A percentile compares a stretch with the other conserved stretches of the same genome.
Evolutionary conservation across 108 stramenopile species (phyloP).

Genomic region (Skeletonema grethae): DNA sequence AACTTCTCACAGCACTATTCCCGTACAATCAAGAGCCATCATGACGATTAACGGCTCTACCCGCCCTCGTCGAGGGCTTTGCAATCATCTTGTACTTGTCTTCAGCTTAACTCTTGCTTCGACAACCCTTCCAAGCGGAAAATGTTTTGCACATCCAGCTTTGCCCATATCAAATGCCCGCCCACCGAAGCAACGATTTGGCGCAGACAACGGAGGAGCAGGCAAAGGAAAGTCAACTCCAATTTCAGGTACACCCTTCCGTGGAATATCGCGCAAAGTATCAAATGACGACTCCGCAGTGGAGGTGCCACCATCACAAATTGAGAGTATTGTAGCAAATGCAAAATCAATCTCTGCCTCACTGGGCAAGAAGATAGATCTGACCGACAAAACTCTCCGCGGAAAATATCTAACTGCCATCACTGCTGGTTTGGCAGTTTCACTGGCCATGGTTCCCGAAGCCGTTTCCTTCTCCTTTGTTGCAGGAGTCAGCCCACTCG

Average conservation of each 20-base stretch:
- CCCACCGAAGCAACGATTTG: conserved; percentile 8
- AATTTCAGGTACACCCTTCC: conserved; percentile 16
- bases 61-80: not conserved
- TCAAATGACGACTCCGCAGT: not conserved
- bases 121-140: not conserved
- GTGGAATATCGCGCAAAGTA: not conserved
- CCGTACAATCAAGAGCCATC: too few relatives aligned
- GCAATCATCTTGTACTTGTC: not conserved
- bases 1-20: too few relatives aligned
- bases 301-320: conserved; percentile 37
- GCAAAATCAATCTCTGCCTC: conserved; percentile 37
- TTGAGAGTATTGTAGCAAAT: conserved; percentile 49
- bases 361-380: conserved; percentile 15
- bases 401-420: conserved; percentile 32
- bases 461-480: conserved; percentile 75
- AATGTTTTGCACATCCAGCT: conserved; percentile 21
- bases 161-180: conserved; percentile 20
- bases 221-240: conserved; percentile 13
- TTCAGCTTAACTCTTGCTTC: not conserved
- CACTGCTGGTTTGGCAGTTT: conserved; percentile 67
- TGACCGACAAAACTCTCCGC: conserved; percentile 8
- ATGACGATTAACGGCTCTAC: not conserved
- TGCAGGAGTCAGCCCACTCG: conserved; percentile 74
- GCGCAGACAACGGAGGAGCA: not conserved
- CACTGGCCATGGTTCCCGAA: conserved; percentile 80